Percentiles rank a stretch among this genome's conserved stretches.
These are phyloP conservation scores for Eucalyptus pauciflora DNA, from an alignment of 345 rosid genomes.

Conservation along the genomic window DNA sequence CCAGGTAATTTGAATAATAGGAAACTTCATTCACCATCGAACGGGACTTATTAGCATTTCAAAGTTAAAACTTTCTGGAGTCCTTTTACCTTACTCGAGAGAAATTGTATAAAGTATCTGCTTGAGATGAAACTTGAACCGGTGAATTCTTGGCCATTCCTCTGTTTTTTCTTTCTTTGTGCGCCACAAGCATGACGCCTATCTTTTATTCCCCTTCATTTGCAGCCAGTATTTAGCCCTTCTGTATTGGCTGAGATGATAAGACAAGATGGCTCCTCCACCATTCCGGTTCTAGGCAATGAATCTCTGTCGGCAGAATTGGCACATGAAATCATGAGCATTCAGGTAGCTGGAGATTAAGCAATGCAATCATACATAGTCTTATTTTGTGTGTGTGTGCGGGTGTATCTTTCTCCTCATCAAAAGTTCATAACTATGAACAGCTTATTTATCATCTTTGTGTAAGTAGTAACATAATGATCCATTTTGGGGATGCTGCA, in stretches of 20 bases:
- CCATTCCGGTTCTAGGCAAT: constrained; percentile 46
- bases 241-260: constrained; percentile 70
- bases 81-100: not conserved
- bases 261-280: constrained; percentile 72
- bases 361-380: not conserved
- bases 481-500: constrained; percentile 23
- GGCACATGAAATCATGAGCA: constrained; percentile 71
- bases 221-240: constrained; percentile 76
- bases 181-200: not conserved
- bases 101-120: not conserved
- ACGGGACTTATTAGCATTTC: not conserved
- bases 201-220: not conserved
- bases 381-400: not conserved
- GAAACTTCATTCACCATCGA: not conserved
- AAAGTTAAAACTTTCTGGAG: not conserved
- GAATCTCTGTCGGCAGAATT: constrained; percentile 69
- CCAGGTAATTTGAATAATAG: constrained; percentile 30
- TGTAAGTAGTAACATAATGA: constrained; percentile 8
- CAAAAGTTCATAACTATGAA: not conserved
- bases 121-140: not conserved
- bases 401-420: not conserved
- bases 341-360: constrained; percentile 40
- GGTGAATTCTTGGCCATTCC: not conserved
- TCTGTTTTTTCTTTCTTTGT: not conserved
- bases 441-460: not conserved